Base-by-base conservation (phyloP, 352 stramenopile species). In the Thraustochytrium aureum region DNA sequence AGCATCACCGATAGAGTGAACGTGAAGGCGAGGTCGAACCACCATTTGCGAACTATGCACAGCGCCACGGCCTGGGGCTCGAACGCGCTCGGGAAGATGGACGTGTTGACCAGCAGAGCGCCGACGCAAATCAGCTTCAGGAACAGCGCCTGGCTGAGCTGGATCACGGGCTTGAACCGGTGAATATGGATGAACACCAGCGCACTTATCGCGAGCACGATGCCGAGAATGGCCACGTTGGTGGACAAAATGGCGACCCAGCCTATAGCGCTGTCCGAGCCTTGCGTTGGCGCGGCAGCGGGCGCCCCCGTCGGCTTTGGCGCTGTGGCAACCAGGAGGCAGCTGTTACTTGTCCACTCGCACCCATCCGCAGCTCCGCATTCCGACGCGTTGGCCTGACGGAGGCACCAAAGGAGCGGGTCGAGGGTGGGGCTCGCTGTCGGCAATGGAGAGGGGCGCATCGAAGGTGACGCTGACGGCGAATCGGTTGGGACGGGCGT, bases 91-190 rank as follows among this genome's bases (percentile, higher is more conserved):
- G 69, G 69, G 33, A 79, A 79, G 30, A 79, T 79, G 52, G 33
- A 61, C 32, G 69, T 26, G 69, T 79, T 79, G 30, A 73, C 39
- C 17, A 79, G 26, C 22, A 79, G 41, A 38, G 33, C 69, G 38
- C 69, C 69, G 12, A 79, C 50, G 43, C 69, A 79, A 3, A 73
- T 10, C 22, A 79, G 69, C 59, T 79, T 79, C 39, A 79, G 59
- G 54, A 79, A 79, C 32, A 79, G 59, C 26, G 39, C 26, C 69
- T 79, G 69, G 56, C 69, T 79, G 50, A 79, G 69, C 69, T 79
- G 69, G 32, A 79, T 74, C 22, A 79, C 69, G 56, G 69, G 69
- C 41, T 79, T 79, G 50, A 62, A 20, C n/a, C 52, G 32, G 59
- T 79, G 69, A 35, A 67, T 79, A 22, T 67, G 56, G 41, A 79